These are phyloP conservation scores for Rhizomucor pusillus DNA, from an alignment of 371 early-diverging fungal species.

Conservation along the genomic window DNA sequence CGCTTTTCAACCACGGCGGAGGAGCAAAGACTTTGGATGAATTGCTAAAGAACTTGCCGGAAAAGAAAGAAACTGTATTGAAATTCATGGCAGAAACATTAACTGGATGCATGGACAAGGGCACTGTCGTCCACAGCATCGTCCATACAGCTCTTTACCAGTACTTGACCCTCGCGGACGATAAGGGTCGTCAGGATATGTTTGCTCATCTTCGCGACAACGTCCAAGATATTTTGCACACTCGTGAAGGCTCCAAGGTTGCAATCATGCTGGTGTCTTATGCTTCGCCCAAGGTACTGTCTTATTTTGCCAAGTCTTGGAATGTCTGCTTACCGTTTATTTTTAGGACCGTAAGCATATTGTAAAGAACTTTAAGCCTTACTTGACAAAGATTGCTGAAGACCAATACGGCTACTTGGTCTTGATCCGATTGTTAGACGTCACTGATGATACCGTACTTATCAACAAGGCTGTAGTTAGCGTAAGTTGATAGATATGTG, in stretches of 20 bases:
- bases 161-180: conserved; percentile 68
- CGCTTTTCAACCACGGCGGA: conserved; percentile 59
- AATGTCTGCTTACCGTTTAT: background rate
- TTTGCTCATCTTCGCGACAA: conserved; percentile 81
- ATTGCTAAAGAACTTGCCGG: conserved; percentile 65
- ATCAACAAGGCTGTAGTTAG: conserved; percentile 73
- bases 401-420: conserved; percentile 93
- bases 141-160: conserved; percentile 88
- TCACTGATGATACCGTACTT: conserved; percentile 94
- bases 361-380: conserved; percentile 83
- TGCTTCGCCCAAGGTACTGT: conserved; percentile 64
- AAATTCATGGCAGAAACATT: conserved; percentile 72
- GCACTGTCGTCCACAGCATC: conserved; percentile 78
- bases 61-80: conserved; percentile 76
- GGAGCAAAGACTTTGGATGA: conserved; percentile 62
- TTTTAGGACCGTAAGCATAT: conserved; percentile 87
- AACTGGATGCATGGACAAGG: conserved; percentile 78
- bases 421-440: conserved; percentile 80
- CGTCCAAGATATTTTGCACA: conserved; percentile 86
- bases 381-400: conserved; percentile 73
- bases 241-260: conserved; percentile 85
- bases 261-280: conserved; percentile 80
- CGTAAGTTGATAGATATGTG: conserved; percentile 21
- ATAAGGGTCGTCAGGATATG: conserved; percentile 63
- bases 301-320: background rate